phyloP scores from a whole-genome alignment of 78 protist genomes.

The Cavenderia fasciculata region DNA sequence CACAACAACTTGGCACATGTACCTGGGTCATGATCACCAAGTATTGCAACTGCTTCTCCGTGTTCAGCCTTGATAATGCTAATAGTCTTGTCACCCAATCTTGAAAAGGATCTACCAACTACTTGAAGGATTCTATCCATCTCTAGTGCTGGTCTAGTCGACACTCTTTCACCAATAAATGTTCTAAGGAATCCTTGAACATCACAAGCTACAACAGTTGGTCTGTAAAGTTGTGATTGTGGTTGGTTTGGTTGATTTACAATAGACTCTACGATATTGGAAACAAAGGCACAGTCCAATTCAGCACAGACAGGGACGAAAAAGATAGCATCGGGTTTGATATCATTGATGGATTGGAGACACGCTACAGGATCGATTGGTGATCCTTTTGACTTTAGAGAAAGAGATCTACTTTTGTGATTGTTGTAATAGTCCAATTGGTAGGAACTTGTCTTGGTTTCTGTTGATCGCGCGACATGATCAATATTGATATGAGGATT shows the following conservation, averaged over 20 bases:
- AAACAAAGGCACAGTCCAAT: constrained; percentile 18
- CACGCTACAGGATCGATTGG: not conserved
- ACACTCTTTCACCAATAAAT: constrained; percentile 31
- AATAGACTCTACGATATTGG: not conserved
- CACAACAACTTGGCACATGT: constrained; percentile 31
- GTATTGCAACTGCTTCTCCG: constrained; percentile 68
- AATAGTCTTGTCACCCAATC: not conserved
- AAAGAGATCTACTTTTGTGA: constrained; percentile 45
- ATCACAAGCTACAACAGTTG: constrained; percentile 53
- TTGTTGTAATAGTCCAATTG: constrained; percentile 55
- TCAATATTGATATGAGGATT: not conserved
- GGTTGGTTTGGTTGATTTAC: not conserved
- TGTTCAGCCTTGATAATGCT: constrained; percentile 57
- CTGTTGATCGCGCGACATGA: not conserved
- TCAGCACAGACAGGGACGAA: constrained; percentile 52
- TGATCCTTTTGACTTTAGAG: constrained; percentile 32
- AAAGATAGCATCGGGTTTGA: constrained; percentile 37
- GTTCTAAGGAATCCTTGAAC: constrained; percentile 57
- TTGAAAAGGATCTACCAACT: not conserved
- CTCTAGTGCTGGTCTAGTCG: constrained; percentile 22
- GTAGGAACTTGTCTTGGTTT: constrained; percentile 34
- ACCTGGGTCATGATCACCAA: constrained; percentile 52
- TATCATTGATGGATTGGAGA: not conserved
- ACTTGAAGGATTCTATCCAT: constrained; percentile 14
- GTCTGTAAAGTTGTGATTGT: not conserved